Base-by-base conservation (phyloP, 1,284 basidiomycete genomes). In the Ganoderma lingzhi region DNA sequence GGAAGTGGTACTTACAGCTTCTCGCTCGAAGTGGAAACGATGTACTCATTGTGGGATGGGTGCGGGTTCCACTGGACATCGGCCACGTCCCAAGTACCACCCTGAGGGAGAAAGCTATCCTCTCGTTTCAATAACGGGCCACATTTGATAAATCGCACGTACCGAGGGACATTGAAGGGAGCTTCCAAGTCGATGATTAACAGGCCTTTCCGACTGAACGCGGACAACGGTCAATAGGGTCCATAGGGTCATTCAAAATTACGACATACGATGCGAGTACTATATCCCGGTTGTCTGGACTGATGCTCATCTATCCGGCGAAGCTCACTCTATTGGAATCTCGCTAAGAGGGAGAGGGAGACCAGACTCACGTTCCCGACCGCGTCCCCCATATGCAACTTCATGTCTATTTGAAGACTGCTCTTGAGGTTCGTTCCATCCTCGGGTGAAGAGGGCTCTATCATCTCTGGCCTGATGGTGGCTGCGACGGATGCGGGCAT, bases 11-110 rank as follows among this genome's bases (percentile, higher is more conserved):
- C 89, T 37, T 72, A 93, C 84, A 98, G 88, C 80, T 98, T 98
- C 80, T 98, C 96, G 62, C 94, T 95, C 0, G 95, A 97, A 0
- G 98, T 99, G 2, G 96, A 97, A 28, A 97, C 93, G 64, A 99
- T 96, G 76, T 97, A 96, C 75, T 97, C 92, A 62, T 93, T 90
- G 15, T 93, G 90, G 8, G 87, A 84, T 0, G 89, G 89, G 78
- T 99, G 97, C 1, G 97, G 97, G 65, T 97, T 97, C 97, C 97
- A 99, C 79, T 99, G 97, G 2, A 97, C 92, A 74, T 93, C 97
- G 6, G 97, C 97, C 3, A 98, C 96, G 76, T 98, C 96, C 96
- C 97, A 99, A 10, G 94, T 96, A 3, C 96, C 96, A 14, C 96
- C 94, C 81, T 99, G 96, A 2, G 97, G 96, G 12, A 99, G 86